phyloP scores from a whole-genome alignment of 148 eudicot genomes.

The Silene latifolia region DNA sequence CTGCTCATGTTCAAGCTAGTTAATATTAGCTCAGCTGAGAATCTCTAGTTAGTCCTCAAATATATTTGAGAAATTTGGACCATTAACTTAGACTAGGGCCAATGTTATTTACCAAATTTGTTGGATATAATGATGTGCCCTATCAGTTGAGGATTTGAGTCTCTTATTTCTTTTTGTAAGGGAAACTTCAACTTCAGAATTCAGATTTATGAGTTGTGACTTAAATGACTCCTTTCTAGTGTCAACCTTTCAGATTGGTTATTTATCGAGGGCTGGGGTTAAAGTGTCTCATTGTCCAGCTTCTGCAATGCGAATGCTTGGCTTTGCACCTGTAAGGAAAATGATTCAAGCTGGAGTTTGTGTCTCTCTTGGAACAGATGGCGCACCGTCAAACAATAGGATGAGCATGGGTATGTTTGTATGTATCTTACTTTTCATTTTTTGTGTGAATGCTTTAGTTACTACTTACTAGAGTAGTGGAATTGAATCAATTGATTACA shows the following conservation, averaged over 20 bases:
- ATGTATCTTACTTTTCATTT: conserved; percentile 12
- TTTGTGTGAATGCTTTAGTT: neutral
- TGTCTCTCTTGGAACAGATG: conserved; percentile 95
- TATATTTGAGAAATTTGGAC: neutral
- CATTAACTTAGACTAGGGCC: neutral
- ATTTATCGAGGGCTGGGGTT: conserved; percentile 65
- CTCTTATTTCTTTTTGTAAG: neutral
- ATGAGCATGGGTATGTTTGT: conserved; percentile 88
- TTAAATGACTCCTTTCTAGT: neutral
- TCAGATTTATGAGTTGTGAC: neutral
- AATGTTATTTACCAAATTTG: neutral
- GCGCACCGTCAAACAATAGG: conserved; percentile 91
- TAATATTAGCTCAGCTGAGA: neutral
- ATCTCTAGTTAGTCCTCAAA: neutral
- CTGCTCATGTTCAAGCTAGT: neutral
- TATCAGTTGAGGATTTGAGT: neutral
- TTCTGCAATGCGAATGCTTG: conserved; percentile 96
- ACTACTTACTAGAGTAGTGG: neutral
- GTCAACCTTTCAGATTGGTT: conserved; percentile 49
- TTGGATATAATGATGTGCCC: neutral
- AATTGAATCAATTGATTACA: neutral
- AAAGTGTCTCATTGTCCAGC: conserved; percentile 98
- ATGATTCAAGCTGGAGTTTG: conserved; percentile 77
- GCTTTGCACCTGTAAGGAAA: conserved; percentile 85
- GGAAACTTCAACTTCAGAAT: neutral